Base-by-base conservation (phyloP, 306 rosid genomes). In the Sechiopsis laciniata region DNA sequence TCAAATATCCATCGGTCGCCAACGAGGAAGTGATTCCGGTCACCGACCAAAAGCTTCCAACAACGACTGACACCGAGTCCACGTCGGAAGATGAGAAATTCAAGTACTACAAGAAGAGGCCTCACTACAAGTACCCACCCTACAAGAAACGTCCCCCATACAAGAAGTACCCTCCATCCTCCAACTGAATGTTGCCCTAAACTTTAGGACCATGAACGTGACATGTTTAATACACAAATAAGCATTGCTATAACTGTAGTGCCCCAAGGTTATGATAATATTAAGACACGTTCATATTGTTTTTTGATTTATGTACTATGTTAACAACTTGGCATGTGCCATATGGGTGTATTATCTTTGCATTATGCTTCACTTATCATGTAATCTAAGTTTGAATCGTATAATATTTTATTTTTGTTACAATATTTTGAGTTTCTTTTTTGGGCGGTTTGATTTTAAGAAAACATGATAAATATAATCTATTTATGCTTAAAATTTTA, bases 61-160 rank as follows among this genome's bases (percentile, higher is more conserved):
- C 54, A n/a, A 37, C 19, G 24, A 35, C 24, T 22, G 51, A 45
- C 8, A 35, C 22, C 26, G 51, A 35, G 0, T 17, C 72, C 0
- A 19, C 2, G 10, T 22, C 10, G 11, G 67, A 61, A 19, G 17
- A 66, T 3, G 72, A 66, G 15, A 16, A 66, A 19, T 20, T 24
- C 51, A 63, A 63, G 3, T n/a, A 2, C 72, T 45, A 19, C 54
- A 37, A 11, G 26, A 40, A 2, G 16, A 20, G 5, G 0, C 52
- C 15, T 24, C 70, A 24, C 51, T 35, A 63, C 70, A 35, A 4
- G 40, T 22, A 59, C 19, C 71, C 71, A 64, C 71, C 71, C 13
- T 62, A 62, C 68, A 62, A 62, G 48, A 60, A 60, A 65, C 46
- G 55, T 15, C 55, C 55, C 17, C 55, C 55, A 51, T 51, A 51